Evolutionary conservation across 805 yeast species (phyloP).

Genomic region (Saturnispora halmiae): DNA sequence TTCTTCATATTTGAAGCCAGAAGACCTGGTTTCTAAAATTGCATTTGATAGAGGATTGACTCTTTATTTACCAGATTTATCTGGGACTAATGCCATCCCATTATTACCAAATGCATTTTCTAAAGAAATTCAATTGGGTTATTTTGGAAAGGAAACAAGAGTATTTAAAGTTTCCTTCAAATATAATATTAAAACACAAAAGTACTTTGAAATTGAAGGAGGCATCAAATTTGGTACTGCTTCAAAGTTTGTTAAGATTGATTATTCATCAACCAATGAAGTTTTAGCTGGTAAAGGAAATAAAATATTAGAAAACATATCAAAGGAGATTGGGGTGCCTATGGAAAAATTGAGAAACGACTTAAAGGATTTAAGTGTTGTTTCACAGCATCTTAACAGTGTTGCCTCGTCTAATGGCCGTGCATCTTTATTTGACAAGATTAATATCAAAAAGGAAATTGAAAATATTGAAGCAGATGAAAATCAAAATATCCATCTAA

Average conservation of each 20-base stretch:
- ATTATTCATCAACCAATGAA: conserved; percentile 57
- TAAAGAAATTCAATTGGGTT: conserved; percentile 32
- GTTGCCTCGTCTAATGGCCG: conserved; percentile 34
- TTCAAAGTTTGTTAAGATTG: conserved; percentile 40
- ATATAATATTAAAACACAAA: conserved; percentile 20
- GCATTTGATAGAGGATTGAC: conserved; percentile 60
- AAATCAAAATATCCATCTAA: conserved; percentile 19
- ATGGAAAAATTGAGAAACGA: conserved; percentile 23
- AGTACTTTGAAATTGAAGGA: conserved; percentile 18
- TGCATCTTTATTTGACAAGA: conserved; percentile 15
- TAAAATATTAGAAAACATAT: conserved; percentile 6
- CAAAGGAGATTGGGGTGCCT: conserved; percentile 8
- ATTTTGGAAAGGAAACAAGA: conserved; percentile 38
- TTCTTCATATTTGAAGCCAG: conserved; percentile 46
- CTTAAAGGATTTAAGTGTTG: conserved; percentile 28
- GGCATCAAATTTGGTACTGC: conserved; percentile 35
- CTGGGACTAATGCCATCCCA: conserved; percentile 37
- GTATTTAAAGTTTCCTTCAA: conserved; percentile 36
- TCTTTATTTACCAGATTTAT: conserved; percentile 50
- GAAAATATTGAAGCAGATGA: conserved; percentile 19
- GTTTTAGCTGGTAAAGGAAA: conserved; percentile 30
- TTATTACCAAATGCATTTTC: conserved; percentile 62
- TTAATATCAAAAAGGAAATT: conserved; percentile 19
- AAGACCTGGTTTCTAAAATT: conserved; percentile 34
- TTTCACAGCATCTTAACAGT: conserved; percentile 25